Conservation (phyloP, 345 rosid genomes). For the Theobroma cacao region DNA sequence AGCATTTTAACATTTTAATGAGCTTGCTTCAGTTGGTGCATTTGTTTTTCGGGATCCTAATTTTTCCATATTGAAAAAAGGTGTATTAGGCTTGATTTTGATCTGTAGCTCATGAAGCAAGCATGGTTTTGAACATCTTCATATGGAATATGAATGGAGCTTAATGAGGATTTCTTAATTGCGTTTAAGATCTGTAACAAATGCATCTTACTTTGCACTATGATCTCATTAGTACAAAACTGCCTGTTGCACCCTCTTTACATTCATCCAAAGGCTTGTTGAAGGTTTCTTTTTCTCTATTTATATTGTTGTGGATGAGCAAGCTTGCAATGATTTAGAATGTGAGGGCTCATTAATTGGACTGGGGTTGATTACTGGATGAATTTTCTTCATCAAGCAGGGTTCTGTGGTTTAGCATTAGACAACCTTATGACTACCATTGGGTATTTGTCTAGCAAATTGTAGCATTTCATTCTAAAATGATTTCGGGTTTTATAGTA, state of each 20-base stretch:
- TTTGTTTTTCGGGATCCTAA: background rate
- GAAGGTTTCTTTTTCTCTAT: background rate
- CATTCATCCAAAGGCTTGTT: background rate
- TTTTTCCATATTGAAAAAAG: background rate
- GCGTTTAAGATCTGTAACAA: background rate
- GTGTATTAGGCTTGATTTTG: background rate
- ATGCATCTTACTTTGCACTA: constrained; percentile 1
- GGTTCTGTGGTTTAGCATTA: background rate
- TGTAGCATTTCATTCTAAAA: background rate
- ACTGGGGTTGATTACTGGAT: background rate
- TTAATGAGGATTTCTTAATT: background rate
- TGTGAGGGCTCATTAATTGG: background rate
- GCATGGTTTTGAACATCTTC: background rate
- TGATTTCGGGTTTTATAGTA: background rate
- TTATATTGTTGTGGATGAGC: background rate
- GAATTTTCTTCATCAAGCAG: background rate
- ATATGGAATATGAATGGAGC: background rate
- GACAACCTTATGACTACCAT: background rate
- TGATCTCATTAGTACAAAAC: background rate
- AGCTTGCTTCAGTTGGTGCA: background rate
- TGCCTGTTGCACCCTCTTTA: background rate
- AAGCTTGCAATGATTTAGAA: background rate
- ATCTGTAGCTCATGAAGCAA: background rate
- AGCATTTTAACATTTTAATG: background rate
- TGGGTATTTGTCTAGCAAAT: background rate